Evolutionary conservation across 2,329 filamentous ascomycete species (phyloP), one percentile per base, ranked within the genome.

Genomic region (Botrytis hyacinthi): DNA sequence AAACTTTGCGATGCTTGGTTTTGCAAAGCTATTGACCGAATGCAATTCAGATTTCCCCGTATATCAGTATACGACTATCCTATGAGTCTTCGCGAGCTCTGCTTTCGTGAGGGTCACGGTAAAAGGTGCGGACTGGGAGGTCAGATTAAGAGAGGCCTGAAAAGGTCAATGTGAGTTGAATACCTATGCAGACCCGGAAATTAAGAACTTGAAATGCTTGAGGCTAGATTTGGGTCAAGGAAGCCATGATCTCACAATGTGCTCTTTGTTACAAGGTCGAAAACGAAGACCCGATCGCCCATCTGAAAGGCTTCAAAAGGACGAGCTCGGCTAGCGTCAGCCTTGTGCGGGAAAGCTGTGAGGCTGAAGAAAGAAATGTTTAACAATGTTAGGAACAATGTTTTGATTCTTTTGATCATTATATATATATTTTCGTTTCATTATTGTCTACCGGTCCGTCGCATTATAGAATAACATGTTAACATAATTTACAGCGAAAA

Each of bases 281-380:
- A 65, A 51, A 54, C n/a, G 22, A 66, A 72, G 42, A 61, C 57
- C 22, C 9, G 32, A 54, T 61, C 35, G 46, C 32, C 46, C 46
- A 66, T 72, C 14, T 42, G 70, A 32, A 40, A 54, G 46, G 60
- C 70, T 67, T 12, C 46, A 42, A 35, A 59, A 48, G n/a, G 40
- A 67, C 32, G 70, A 66, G 70, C 46, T 65, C 35, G 60, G 71
- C 71, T 72, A 72, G 71, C 62, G 37, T 59, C 46, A 72, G 71
- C 71, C 71, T 72, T 48, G 62, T 72, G 61, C 32, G 35, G 60
- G 70, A 71, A 48, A 65, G 16, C 26, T 42, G 60, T 29, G 26
- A 68, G 51, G 62, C 48, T 72, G 62, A 60, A 72, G 62, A 68
- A 72, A 72, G 71, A 60, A 72, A 29, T 7, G 48, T 60, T 68